Conservation (phyloP, 768 basidiomycete genomes). For the Leccinum subgranulosum region DNA sequence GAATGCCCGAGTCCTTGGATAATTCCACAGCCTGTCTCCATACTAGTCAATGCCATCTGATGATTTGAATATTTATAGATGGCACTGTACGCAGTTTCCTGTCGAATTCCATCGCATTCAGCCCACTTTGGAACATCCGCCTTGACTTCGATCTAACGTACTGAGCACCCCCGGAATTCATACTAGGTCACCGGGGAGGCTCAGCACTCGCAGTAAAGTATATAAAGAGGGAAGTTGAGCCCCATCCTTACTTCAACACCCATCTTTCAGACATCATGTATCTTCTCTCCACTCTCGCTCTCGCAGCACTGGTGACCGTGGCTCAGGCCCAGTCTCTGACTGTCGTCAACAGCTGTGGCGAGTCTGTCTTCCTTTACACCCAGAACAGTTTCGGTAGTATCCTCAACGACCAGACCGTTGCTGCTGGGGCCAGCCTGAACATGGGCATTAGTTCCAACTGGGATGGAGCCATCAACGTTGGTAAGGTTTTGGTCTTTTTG, state of each 20-base stretch:
- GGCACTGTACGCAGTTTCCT: not conserved
- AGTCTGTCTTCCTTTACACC: slow-evolving; percentile 30
- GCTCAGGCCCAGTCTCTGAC: slow-evolving; percentile 29
- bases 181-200: not conserved
- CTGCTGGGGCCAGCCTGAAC: slow-evolving; percentile 23
- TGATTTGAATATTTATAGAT: not conserved
- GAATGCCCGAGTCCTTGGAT: not conserved
- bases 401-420: slow-evolving; percentile 24
- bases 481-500: slow-evolving; percentile 7
- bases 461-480: slow-evolving; percentile 31
- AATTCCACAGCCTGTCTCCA: not conserved
- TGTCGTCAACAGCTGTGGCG: slow-evolving; percentile 24
- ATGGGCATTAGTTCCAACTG: slow-evolving; percentile 31
- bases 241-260: not conserved
- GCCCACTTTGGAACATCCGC: slow-evolving; percentile 1
- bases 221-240: slow-evolving; percentile 9
- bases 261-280: not conserved
- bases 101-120: not conserved
- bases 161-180: not conserved
- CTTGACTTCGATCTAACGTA: not conserved
- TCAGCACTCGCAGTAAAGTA: not conserved
- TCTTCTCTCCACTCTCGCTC: not conserved
- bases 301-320: not conserved
- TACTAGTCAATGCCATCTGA: not conserved
- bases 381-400: slow-evolving; percentile 29